phyloP scores from a whole-genome alignment of 2,329 filamentous ascomycete species.

The Pseudogymnoascus verrucosus region DNA sequence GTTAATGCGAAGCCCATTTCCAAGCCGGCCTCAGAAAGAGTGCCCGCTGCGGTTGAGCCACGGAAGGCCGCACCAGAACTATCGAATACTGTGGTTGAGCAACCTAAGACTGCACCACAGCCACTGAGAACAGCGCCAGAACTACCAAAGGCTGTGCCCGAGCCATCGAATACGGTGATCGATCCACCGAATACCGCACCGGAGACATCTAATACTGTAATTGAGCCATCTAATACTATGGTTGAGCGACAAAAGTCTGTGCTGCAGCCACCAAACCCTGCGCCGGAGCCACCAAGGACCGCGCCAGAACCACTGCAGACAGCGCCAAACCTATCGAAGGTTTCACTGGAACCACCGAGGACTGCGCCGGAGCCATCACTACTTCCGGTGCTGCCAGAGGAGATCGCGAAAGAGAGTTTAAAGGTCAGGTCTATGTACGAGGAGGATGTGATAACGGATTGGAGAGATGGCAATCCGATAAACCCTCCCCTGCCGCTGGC shows the following conservation, averaged over 20 bases:
- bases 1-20: conserved; percentile 14
- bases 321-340: not conserved
- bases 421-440: conserved; percentile 31
- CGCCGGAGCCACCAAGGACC: not conserved
- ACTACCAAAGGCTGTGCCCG: not conserved
- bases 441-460: conserved; percentile 13
- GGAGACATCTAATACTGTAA: not conserved
- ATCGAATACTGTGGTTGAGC: not conserved
- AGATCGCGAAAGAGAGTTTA: conserved; percentile 27
- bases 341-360: not conserved
- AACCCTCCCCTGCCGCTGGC: not conserved
- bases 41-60: not conserved
- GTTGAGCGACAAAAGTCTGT: not conserved
- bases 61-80: not conserved
- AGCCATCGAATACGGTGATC: not conserved
- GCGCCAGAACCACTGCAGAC: not conserved
- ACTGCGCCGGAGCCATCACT: not conserved
- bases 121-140: not conserved
- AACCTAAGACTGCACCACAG: not conserved
- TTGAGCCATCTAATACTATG: not conserved
- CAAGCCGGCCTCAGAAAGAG: not conserved
- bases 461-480: conserved; percentile 6
- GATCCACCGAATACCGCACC: not conserved
- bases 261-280: not conserved
- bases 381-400: conserved; percentile 16